Evolutionary conservation across 2,329 filamentous ascomycete genomes (phyloP), one percentile per base, ranked within the genome.

Genomic region (Xylariaceae sp.): DNA sequence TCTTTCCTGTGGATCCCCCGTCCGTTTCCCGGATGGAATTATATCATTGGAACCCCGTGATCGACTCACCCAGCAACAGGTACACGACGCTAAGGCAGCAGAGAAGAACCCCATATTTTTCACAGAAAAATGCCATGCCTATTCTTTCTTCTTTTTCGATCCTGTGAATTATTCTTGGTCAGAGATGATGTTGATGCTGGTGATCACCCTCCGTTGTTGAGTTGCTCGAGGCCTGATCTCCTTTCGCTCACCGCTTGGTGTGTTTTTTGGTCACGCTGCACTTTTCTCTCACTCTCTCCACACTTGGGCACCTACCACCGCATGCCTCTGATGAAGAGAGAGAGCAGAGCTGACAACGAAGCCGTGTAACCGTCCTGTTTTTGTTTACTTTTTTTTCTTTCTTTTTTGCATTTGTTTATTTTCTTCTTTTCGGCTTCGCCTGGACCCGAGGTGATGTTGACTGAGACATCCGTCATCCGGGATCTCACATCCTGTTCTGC

Each of bases 161-260:
- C 45, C 34, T 54, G 62, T 50, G 51, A 55, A 58, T 56, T 53
- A n/a, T 60, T 55, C 47, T 54, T 57, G 58, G 58, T 64, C 62
- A 64, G 60, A 57, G 37, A 8, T 10, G 42, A 5, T 30, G 23
- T 4, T 30, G 42, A 13, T n/a, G 42, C n/a, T 45, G 3, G 13
- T 45, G 11, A 45, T 15, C 42, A 45, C n/a, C 4, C 13, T 45
- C 7, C 8, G 11, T 56, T 58, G 45, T 56, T 59, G 56, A 45
- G 56, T 56, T 57, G 55, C 62, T 51, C 37, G 57, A 62, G 5
- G 56, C 62, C 57, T 58, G 60, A 62, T 62, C 57, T 60, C 59
- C 57, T 61, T 11, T 55, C 51, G 39, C 56, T 64, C 62, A 64
- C 62, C 62, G 62, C 60, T 56, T 64, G 48, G 49, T 54, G 57